These are phyloP conservation scores for Pugionium dolabratum DNA, from an alignment of 345 rosid genomes.

Conservation along the genomic window DNA sequence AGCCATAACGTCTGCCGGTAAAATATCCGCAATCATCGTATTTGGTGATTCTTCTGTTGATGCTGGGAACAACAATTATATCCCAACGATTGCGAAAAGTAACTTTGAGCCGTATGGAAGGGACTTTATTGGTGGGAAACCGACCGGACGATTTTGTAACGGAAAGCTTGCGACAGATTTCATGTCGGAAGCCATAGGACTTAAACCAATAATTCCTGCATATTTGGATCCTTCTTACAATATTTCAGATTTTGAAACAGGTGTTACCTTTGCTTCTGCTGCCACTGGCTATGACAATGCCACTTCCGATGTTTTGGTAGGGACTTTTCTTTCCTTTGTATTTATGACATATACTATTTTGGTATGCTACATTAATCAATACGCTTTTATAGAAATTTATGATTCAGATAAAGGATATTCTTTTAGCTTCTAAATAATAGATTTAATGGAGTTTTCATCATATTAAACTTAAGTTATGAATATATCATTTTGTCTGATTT, in stretches of 20 bases:
- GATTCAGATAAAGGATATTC: too few species aligned
- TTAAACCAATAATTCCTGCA: conserved; percentile 51
- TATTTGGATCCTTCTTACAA: conserved; percentile 57
- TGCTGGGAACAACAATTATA: conserved; percentile 59
- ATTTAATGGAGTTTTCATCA: too few species aligned
- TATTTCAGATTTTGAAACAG: conserved; percentile 56
- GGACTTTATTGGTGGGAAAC: conserved; percentile 49
- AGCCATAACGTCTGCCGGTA: conserved; percentile 20
- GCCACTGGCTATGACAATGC: conserved; percentile 60
- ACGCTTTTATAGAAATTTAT: conserved; percentile 4
- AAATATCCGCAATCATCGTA: conserved; percentile 56
- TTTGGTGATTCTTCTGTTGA: conserved; percentile 65
- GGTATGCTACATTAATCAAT: conserved; percentile 2
- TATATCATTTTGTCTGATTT: too few species aligned
- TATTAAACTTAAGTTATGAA: too few species aligned
- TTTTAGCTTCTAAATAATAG: too few species aligned
- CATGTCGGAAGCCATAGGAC: conserved; percentile 53
- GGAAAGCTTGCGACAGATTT: conserved; percentile 57
- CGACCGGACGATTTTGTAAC: conserved; percentile 60
- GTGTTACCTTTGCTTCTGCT: conserved; percentile 64
- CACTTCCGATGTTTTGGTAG: conserved; percentile 58
- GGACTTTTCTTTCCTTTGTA: not conserved
- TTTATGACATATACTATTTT: not conserved
- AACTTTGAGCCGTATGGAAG: conserved; percentile 67
- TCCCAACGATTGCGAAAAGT: conserved; percentile 59